Evolutionary conservation across 768 basidiomycete species (phyloP).

Genomic region (Rhizopogon vinicolor): DNA sequence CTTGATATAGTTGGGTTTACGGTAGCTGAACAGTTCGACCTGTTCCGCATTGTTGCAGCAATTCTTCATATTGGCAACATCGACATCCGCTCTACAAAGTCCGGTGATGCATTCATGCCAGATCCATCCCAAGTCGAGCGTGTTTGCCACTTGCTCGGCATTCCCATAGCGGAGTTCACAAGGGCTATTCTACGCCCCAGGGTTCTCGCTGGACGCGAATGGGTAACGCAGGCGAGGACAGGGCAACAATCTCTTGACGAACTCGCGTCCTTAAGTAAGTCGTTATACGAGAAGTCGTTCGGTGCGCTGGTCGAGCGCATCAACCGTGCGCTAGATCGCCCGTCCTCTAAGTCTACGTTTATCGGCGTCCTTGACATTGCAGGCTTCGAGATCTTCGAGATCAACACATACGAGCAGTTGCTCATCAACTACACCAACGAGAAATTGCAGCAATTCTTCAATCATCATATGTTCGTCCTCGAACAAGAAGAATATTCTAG

Average conservation of each 20-base stretch:
- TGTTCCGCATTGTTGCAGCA: slow-evolving; percentile 92
- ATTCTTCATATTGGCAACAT: slow-evolving; percentile 97
- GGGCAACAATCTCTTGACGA: slow-evolving; percentile 91
- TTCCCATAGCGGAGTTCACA: slow-evolving; percentile 83
- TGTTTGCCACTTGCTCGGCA: slow-evolving; percentile 87
- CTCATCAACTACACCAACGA: slow-evolving; percentile 99
- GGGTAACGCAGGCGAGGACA: slow-evolving; percentile 92
- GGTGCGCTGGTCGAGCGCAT: slow-evolving; percentile 91
- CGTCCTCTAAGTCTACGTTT: slow-evolving; percentile 87
- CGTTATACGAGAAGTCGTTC: slow-evolving; percentile 95
- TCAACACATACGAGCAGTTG: slow-evolving; percentile 95
- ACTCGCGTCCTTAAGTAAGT: slow-evolving; percentile 87
- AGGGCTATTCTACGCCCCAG: slow-evolving; percentile 86
- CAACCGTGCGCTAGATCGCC: slow-evolving; percentile 90
- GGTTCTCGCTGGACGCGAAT: slow-evolving; percentile 92
- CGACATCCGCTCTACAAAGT: slow-evolving; percentile 67
- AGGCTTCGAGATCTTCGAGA: slow-evolving; percentile 95
- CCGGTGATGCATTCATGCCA: slow-evolving; percentile 75
- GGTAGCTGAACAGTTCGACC: slow-evolving; percentile 76
- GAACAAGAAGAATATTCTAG: slow-evolving; percentile 98
- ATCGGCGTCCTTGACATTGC: slow-evolving; percentile 99
- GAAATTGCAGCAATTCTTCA: slow-evolving; percentile 96
- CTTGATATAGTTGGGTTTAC: slow-evolving; percentile 90
- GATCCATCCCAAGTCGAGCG: slow-evolving; percentile 83
- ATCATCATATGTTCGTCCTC: slow-evolving; percentile 99